A percentile compares a stretch with the other conserved stretches of the same genome.
These are phyloP conservation scores for Athelia sp. DNA, from an alignment of 1,284 basidiomycete species.

Conservation along the genomic window DNA sequence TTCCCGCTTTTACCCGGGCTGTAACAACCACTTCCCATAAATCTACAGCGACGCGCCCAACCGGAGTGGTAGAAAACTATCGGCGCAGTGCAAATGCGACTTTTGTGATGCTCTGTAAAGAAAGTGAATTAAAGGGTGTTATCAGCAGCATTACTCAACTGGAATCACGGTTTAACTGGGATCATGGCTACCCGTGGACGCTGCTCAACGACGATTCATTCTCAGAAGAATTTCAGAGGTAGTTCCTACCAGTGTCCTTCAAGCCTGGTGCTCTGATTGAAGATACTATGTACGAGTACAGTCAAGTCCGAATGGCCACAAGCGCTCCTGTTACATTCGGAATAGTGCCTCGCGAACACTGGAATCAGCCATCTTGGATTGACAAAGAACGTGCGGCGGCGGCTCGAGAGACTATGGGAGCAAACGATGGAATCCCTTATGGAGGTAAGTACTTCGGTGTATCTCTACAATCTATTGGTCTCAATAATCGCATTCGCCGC, in stretches of 20 bases:
- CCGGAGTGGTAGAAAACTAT: too few relatives aligned
- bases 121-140: slow-evolving; percentile 61
- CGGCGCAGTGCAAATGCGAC: too few relatives aligned
- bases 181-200: slow-evolving; percentile 66
- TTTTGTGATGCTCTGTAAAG: too few relatives aligned
- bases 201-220: slow-evolving; percentile 74
- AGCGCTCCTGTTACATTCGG: slow-evolving; percentile 37
- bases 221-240: slow-evolving; percentile 68
- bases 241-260: too few relatives aligned
- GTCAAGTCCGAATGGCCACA: slow-evolving; percentile 36
- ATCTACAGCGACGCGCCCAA: too few relatives aligned
- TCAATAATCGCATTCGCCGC: too few relatives aligned
- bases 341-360: slow-evolving; percentile 43
- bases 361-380: slow-evolving; percentile 68
- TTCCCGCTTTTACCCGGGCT: too few relatives aligned
- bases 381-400: slow-evolving; percentile 60
- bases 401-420: slow-evolving; percentile 52
- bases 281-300: slow-evolving; percentile 12
- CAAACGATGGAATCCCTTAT: slow-evolving; percentile 41
- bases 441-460: slow-evolving; percentile 26
- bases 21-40: too few relatives aligned
- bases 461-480: neutral
- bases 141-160: slow-evolving; percentile 51
- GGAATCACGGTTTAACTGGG: slow-evolving; percentile 64
- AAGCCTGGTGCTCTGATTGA: neutral